Percentiles rank a stretch among this genome's conserved stretches.
phyloP scores from a whole-genome alignment of 2,329 filamentous ascomycete genomes.

The Fusarium sublunatum region DNA sequence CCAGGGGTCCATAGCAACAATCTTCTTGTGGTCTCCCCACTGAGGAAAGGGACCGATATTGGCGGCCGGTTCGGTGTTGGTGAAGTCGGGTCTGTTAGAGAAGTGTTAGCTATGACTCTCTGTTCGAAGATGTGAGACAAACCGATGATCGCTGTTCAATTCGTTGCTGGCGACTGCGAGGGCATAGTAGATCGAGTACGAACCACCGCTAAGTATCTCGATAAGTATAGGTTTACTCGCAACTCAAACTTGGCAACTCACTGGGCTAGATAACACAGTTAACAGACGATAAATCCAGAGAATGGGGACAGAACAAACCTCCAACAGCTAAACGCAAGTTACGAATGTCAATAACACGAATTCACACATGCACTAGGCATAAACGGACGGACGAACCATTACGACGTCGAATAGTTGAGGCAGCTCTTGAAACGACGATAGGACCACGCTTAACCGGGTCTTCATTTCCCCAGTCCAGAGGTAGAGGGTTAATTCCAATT shows the following conservation, averaged over 20 bases:
- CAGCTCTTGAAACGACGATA: constrained; percentile 83
- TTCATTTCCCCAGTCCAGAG: constrained; percentile 85
- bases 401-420: constrained; percentile 79
- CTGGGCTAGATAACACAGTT: constrained; percentile 49
- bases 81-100: constrained; percentile 65
- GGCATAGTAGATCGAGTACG: constrained; percentile 95
- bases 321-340: constrained; percentile 60
- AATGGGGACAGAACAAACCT: constrained; percentile 56
- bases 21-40: constrained; percentile 92
- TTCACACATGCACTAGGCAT: constrained; percentile 13
- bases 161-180: constrained; percentile 92
- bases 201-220: constrained; percentile 72
- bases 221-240: constrained; percentile 15
- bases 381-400: constrained; percentile 70
- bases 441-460: constrained; percentile 83
- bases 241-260: constrained; percentile 26
- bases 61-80: constrained; percentile 88
- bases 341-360: constrained; percentile 26
- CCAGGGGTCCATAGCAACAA: constrained; percentile 96
- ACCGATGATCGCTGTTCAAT: constrained; percentile 82
- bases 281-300: constrained; percentile 40
- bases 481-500: constrained; percentile 90
- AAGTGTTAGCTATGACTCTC: constrained; percentile 9
- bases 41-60: constrained; percentile 88
- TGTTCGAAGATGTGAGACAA: constrained; percentile 26